Evolutionary conservation across 2,329 filamentous ascomycete species (phyloP).

Genomic region (Phaeosphaeria sp.): DNA sequence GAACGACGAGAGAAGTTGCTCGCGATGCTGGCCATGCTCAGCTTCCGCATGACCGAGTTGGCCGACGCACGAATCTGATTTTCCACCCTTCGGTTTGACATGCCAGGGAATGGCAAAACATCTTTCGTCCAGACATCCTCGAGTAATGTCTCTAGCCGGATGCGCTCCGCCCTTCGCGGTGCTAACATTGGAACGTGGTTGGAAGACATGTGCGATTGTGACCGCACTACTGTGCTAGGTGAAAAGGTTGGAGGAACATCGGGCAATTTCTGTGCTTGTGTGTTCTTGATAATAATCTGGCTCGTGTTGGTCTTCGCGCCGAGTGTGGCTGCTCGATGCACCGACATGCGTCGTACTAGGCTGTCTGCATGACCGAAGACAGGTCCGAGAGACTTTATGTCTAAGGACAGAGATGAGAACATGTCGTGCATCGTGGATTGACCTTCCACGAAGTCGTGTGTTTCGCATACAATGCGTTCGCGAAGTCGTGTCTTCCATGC

Average conservation of each 20-base stretch:
- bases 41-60: conserved; percentile 84
- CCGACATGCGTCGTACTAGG: conserved; percentile 72
- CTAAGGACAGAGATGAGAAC: conserved; percentile 70
- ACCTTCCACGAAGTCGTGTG: conserved; percentile 58
- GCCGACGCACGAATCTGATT: conserved; percentile 79
- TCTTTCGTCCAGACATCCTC: conserved; percentile 86
- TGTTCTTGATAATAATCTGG: conserved; percentile 88
- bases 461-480: conserved; percentile 58
- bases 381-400: conserved; percentile 76
- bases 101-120: conserved; percentile 80
- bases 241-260: conserved; percentile 53
- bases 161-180: conserved; percentile 76
- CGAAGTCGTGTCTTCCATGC: conserved; percentile 78
- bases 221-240: conserved; percentile 71
- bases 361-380: conserved; percentile 75
- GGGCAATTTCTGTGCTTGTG: conserved; percentile 68
- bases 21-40: conserved; percentile 81
- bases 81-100: conserved; percentile 71
- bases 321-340: conserved; percentile 78
- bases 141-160: conserved; percentile 75
- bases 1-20: conserved; percentile 78
- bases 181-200: conserved; percentile 72
- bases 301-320: conserved; percentile 71
- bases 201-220: conserved; percentile 78
- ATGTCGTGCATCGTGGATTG: conserved; percentile 57